Evolutionary conservation across 805 yeast genomes (phyloP), one percentile per base, ranked within the genome.

Genomic region (Yarrowia bubula): DNA sequence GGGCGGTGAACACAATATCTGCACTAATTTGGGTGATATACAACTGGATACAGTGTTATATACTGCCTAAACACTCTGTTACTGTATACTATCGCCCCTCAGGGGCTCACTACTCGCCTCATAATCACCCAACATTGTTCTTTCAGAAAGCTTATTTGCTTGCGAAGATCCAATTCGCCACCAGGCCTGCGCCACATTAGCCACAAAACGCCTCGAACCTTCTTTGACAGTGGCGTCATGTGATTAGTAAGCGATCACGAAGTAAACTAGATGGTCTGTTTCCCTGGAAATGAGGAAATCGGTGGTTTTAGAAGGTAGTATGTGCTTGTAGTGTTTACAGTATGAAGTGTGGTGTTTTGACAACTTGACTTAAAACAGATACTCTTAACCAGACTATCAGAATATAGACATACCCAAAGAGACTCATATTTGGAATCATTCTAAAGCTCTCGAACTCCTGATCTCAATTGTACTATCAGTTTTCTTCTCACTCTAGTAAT

Each of bases 101-200:
- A 18, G 47, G 47, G 47, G 31, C n/a, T 8, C 31, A 8, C 8
- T 42, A n/a, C n/a, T n/a, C n/a, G n/a, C 42, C 17, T 38, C 17
- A 22, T 5, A 18, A 44, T 15, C n/a, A 15, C 38, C 14, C 37
- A 13, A 11, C 15, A 14, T 4, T 6, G 5, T 22, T 11, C 11
- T 17, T 3, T 2, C 18, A 38, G 5, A 22, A 55, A 55, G 47
- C 28, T 8, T 38, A 55, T 31, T 31, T 3, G 5, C 61, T 15
- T 38, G 10, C 60, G 44, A 51, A 35, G 39, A 11, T 41, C 47
- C 17, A 28, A 55, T 55, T 55, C 43, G 61, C 61, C 61, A 55
- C 61, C 33, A 15, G 6, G 22, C 8, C 61, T 55, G 61, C 61
- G 61, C 61, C 61, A 55, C 61, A 55, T 33, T 15, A 55, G 61